A percentile compares a stretch with the other conserved stretches of the same genome.
These are phyloP conservation scores for Ambrosia trifida DNA, from an alignment of 129 eudicot species.

Conservation along the genomic window DNA sequence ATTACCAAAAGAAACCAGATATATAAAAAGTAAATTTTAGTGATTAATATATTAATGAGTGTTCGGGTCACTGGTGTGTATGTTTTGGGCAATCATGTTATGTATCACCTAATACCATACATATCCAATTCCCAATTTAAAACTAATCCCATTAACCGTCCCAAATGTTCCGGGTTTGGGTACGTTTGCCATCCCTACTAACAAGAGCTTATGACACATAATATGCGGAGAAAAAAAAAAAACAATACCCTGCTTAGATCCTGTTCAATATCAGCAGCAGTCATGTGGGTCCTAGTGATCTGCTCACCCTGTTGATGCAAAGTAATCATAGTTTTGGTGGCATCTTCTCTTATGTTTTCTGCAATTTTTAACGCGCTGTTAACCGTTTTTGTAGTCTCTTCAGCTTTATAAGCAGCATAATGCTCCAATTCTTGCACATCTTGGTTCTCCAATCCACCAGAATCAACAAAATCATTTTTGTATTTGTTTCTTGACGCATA, in stretches of 20 bases:
- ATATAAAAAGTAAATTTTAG: no score
- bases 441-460: constrained; percentile 86
- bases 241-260: constrained; percentile 86
- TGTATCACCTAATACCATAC: no score
- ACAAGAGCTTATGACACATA: not conserved
- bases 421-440: constrained; percentile 74
- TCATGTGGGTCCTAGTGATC: constrained; percentile 78
- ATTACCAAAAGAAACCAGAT: no score
- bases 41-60: no score
- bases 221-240: constrained; percentile 22
- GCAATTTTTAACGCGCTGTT: constrained; percentile 82
- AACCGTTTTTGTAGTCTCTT: constrained; percentile 86
- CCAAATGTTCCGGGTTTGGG: no score
- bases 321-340: constrained; percentile 76
- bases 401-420: constrained; percentile 86
- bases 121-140: no score
- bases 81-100: no score
- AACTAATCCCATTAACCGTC: no score
- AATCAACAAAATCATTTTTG: constrained; percentile 74
- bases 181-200: no score
- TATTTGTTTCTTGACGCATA: constrained; percentile 66
- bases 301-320: constrained; percentile 98
- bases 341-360: constrained; percentile 85
- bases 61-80: no score
- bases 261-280: constrained; percentile 86